Conservation (phyloP, 768 basidiomycete genomes). For the Amanita muscaria region DNA sequence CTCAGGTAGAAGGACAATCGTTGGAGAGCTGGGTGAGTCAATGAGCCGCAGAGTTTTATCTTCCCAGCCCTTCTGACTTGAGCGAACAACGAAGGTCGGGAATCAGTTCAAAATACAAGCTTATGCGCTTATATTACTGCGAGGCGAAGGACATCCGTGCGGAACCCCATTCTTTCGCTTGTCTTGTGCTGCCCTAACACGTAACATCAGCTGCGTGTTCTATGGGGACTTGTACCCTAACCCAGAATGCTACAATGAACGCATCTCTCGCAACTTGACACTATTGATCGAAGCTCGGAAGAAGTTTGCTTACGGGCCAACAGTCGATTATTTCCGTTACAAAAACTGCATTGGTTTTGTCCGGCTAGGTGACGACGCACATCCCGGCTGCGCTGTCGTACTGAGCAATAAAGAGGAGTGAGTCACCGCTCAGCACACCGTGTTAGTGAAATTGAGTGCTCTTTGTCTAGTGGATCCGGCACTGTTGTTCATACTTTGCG, state of each 20-base stretch:
- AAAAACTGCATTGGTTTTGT: constrained; percentile 72
- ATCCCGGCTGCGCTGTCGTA: constrained; percentile 61
- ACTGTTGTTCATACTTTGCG: constrained; percentile 36
- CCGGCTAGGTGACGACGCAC: constrained; percentile 46
- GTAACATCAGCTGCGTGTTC: constrained; percentile 63
- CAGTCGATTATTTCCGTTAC: constrained; percentile 48
- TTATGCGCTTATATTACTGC: constrained; percentile 71
- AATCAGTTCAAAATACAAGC: constrained; percentile 71
- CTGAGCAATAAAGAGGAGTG: constrained; percentile 51
- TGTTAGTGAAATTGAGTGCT: neutral
- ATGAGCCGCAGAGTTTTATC: neutral
- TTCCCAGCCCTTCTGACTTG: neutral
- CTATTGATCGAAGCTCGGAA: constrained; percentile 54
- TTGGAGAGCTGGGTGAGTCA: constrained; percentile 73
- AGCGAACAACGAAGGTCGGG: constrained; percentile 40
- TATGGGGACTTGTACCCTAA: constrained; percentile 79
- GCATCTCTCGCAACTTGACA: constrained; percentile 40
- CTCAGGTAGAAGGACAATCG: constrained; percentile 54
- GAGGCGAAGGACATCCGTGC: constrained; percentile 64
- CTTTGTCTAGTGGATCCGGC: constrained; percentile 14
- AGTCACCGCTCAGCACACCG: constrained; percentile 10
- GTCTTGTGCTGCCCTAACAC: neutral
- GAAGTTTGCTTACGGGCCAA: constrained; percentile 57
- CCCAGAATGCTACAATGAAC: constrained; percentile 51
- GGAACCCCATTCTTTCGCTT: neutral